Percentiles rank a stretch among this genome's conserved stretches.
phyloP scores from a whole-genome alignment of 345 rosid genomes.

The Populus pruinosa region DNA sequence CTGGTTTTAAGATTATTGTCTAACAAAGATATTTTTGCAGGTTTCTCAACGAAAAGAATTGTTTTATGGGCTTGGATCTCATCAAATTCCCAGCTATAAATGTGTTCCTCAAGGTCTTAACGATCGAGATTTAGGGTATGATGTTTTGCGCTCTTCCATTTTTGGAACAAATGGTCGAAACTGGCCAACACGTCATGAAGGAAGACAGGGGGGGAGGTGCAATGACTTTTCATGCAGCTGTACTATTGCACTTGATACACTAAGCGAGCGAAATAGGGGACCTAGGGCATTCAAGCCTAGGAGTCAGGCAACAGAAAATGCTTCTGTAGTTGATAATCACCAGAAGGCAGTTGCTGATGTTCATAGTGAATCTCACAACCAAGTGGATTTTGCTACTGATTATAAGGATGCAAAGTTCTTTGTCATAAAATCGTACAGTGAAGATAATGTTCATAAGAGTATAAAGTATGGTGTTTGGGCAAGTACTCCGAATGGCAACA shows the following conservation, averaged over 20 bases:
- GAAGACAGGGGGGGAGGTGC: slow-evolving; percentile 41
- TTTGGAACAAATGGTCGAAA: slow-evolving; percentile 36
- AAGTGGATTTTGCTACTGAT: slow-evolving; percentile 43
- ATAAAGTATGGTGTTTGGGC: slow-evolving; percentile 91
- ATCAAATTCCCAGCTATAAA: slow-evolving; percentile 36
- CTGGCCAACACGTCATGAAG: slow-evolving; percentile 49
- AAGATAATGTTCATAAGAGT: slow-evolving; percentile 88
- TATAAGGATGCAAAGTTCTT: slow-evolving; percentile 70
- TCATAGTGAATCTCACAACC: slow-evolving; percentile 29
- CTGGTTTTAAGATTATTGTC: slow-evolving; percentile 10
- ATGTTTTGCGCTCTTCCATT: slow-evolving; percentile 29
- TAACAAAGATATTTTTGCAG: slow-evolving; percentile 35
- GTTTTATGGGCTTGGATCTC: slow-evolving; percentile 43
- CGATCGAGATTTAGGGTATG: slow-evolving; percentile 37
- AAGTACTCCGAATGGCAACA: slow-evolving; percentile 80
- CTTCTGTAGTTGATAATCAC: slow-evolving; percentile 19
- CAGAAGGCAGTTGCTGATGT: slow-evolving; percentile 25
- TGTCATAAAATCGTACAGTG: slow-evolving; percentile 83
- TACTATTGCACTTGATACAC: slow-evolving; percentile 42
- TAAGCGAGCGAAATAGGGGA: slow-evolving; percentile 56
- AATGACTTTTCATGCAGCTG: slow-evolving; percentile 38
- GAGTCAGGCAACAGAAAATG: slow-evolving; percentile 24
- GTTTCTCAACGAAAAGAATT: slow-evolving; percentile 38
- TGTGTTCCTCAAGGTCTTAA: slow-evolving; percentile 31
- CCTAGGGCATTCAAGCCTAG: slow-evolving; percentile 54